phyloP scores from a whole-genome alignment of 352 stramenopile genomes.

The Phytophthora hibernalis region DNA sequence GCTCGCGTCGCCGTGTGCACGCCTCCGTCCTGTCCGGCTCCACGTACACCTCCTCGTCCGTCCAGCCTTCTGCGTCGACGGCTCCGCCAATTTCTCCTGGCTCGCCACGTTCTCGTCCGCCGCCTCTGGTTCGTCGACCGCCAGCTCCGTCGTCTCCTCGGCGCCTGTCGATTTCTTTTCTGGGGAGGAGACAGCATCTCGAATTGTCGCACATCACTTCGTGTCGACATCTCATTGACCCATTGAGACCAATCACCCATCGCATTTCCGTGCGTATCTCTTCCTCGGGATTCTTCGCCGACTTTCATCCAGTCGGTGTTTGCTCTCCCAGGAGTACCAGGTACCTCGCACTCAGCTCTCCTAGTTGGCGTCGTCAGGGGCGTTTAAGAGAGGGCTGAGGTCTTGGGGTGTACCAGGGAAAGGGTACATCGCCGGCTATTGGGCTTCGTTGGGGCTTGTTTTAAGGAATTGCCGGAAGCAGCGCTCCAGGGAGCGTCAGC shows the following conservation, averaged over 20 bases:
- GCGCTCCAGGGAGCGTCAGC: conserved; percentile 7
- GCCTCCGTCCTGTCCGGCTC: no score
- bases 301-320: conserved; percentile 1
- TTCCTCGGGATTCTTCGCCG: not conserved
- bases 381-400: conserved; percentile 7
- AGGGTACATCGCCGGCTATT: not conserved
- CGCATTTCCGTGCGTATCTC: no score
- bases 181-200: not conserved
- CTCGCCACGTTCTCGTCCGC: no score
- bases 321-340: conserved; percentile 2
- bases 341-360: not conserved
- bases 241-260: not conserved
- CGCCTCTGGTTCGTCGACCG: no score
- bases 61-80: no score
- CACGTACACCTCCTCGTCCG: no score
- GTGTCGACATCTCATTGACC: not conserved
- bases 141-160: not conserved
- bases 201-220: not conserved
- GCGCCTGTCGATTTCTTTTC: not conserved
- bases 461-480: conserved; percentile 10
- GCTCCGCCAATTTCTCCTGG: no score
- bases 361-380: conserved; percentile 8
- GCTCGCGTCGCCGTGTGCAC: not conserved
- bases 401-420: conserved; percentile 1
- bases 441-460: not conserved